phyloP scores from a whole-genome alignment of 1,284 basidiomycete species.

The Neolentinus lepideus region DNA sequence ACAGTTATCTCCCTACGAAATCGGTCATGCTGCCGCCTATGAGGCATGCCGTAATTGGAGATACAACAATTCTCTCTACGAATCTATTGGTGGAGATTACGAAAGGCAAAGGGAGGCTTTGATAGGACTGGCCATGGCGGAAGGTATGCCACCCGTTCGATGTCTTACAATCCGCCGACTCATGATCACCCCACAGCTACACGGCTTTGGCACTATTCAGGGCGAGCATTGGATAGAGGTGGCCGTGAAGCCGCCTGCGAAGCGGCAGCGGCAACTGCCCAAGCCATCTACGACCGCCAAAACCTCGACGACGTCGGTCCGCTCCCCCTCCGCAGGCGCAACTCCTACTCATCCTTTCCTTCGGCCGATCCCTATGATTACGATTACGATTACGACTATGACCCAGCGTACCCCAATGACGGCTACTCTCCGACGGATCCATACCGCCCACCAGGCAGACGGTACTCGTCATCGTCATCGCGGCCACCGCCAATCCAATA shows the following conservation, averaged over 20 bases:
- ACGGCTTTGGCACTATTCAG: slow-evolving; percentile 38
- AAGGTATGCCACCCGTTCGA: slow-evolving; percentile 33
- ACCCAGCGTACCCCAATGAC: background rate
- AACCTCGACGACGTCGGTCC: background rate
- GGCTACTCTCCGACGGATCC: background rate
- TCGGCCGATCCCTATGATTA: background rate
- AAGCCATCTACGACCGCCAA: background rate
- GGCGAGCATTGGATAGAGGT: slow-evolving; percentile 33
- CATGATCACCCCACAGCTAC: background rate
- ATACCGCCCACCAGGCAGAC: background rate
- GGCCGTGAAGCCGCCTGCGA: slow-evolving; percentile 40
- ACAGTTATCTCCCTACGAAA: slow-evolving; percentile 37
- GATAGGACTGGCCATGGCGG: slow-evolving; percentile 53
- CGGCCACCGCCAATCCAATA: background rate
- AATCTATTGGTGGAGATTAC: slow-evolving; percentile 42
- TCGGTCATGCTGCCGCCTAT: slow-evolving; percentile 65
- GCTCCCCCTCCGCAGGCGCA: background rate
- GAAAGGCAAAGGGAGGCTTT: slow-evolving; percentile 53
- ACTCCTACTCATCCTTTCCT: background rate
- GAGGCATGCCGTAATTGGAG: slow-evolving; percentile 62
- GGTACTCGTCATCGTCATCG: background rate
- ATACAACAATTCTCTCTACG: slow-evolving; percentile 42
- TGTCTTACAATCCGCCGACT: slow-evolving; percentile 4
- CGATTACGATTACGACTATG: background rate
- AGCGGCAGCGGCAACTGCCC: slow-evolving; percentile 49